Evolutionary conservation across 2,329 filamentous ascomycete species (phyloP).

Genomic region (Aspergillus fumigatus): DNA sequence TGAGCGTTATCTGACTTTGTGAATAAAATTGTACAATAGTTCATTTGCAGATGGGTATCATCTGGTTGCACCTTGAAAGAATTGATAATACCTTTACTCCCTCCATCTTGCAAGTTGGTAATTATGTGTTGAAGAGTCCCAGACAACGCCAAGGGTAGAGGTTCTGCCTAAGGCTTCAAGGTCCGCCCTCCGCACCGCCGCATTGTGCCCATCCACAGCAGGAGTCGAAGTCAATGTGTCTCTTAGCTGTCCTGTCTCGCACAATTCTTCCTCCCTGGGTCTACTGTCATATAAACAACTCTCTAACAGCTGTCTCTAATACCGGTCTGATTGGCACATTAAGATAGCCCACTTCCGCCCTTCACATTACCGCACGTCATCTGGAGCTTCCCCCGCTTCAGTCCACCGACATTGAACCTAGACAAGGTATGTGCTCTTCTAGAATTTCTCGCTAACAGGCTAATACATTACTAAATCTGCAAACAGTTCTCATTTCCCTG

Average conservation of each 20-base stretch:
- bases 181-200: conserved; percentile 7
- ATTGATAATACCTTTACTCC: too few species aligned
- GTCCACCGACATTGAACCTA: background rate
- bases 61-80: background rate
- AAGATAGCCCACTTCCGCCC: background rate
- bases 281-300: background rate
- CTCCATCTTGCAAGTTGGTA: too few species aligned
- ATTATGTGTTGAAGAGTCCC: too few species aligned
- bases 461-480: background rate
- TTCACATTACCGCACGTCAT: conserved; percentile 4
- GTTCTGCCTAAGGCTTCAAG: conserved; percentile 8
- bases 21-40: background rate
- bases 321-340: background rate
- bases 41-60: background rate
- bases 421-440: background rate
- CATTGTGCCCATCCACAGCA: background rate
- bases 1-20: background rate
- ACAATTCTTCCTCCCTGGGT: background rate
- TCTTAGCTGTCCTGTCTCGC: background rate
- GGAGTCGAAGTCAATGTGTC: background rate
- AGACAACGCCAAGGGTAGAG: background rate
- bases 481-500: conserved; percentile 1
- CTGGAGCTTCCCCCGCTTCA: conserved; percentile 1
- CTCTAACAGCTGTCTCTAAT: background rate
- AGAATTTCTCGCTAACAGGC: background rate